Base-by-base conservation (phyloP, 2,329 filamentous ascomycete genomes). In the Aschersonia sp. region DNA sequence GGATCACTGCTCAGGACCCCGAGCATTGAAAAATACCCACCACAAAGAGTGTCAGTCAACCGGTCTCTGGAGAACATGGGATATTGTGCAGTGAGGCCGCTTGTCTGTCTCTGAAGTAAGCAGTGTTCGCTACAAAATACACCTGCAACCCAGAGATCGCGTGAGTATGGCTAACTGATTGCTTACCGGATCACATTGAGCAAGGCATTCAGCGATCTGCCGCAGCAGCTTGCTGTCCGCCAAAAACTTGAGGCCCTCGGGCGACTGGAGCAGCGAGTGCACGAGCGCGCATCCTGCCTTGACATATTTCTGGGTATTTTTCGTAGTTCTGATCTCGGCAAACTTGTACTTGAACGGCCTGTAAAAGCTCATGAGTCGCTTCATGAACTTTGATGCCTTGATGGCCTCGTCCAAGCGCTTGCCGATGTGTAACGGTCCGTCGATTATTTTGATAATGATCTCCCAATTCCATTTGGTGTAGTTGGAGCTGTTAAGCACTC, bases 401-500 rank as follows among this genome's bases (percentile, higher is more conserved):
- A 94, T 85, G 0, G 91, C 91, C 64, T 98, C 92, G 55, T 96
- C 91, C 4, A 98, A 73, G 9, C 92, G 78, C 64, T 95, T 96
- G 1, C 89, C 84, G 54, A 89, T 94, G 30, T 89, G 84, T 29
- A 98, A 67, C 1, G 94, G 92, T 0, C 92, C 94, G 60, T 97
- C 91, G 38, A 98, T 89, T 47, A 97, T 81, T 56, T 83, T 85
- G 50, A 89, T 76, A 42, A 98, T 89, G 40, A 94, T 72, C 52
- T 94, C 88, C 92, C 94, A 98, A 60, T 94, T 91, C 92, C 92
- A 98, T 62, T 98, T 98, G 40, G 80, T 73, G 58, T 85, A 95
- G 56, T 94, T 96, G 52, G 88, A 88, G 51, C 86, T 92, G 52
- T 84, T 86, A 44, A 97, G 70, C 2, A 98, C 88, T 48, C 88